Evolutionary conservation across 192 early-diverging fungal genomes (phyloP), one percentile per base, ranked within the genome.

Genomic region (Entomortierella chlamydospora): DNA sequence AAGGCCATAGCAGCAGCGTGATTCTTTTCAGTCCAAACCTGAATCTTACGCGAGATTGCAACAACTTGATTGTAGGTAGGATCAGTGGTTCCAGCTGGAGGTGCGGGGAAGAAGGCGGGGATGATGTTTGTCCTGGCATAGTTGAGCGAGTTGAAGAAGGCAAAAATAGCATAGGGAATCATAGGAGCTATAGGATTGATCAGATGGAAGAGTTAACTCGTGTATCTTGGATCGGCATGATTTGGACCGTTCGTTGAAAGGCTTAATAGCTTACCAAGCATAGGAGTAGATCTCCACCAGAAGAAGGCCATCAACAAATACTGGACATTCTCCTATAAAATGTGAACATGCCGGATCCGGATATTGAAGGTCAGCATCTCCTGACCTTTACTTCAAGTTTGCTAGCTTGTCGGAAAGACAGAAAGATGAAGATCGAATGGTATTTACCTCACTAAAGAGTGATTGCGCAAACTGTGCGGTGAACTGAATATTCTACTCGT

Each of bases 101-200:
- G 55, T 31, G 57, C 56, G 20, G 93, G 93, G 70, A 92, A 85
- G 11, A 91, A 33, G n/a, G 83, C 84, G n/a, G 91, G 90, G 17
- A 94, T 72, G 52, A 95, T 77, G 49, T 91, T 91, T 41, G 87
- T 86, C 42, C 92, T 88, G 34, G 88, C 57, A 77, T 93, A 95
- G 65, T 87, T 90, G 57, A 93, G 83, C 1, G 87, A 83, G 70
- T 95, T 93, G 82, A 95, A 93, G 49, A 91, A 55, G 22, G 94
- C 93, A 69, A 94, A 95, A 34, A 87, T 90, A 10, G 82, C 84
- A 52, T 89, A 94, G 7, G 94, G 94, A 52, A 95, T 80, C 62
- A 94, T 73, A 22, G 92, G 88, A 12, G 90, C 92, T 93, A 74
- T 4, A 37, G 4, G 34, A 37, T 37, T 37, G 34, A 37, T 37